A percentile compares a stretch with the other conserved stretches of the same genome.
phyloP scores from a whole-genome alignment of 208 protist genomes.

The Leishmania braziliensis region DNA sequence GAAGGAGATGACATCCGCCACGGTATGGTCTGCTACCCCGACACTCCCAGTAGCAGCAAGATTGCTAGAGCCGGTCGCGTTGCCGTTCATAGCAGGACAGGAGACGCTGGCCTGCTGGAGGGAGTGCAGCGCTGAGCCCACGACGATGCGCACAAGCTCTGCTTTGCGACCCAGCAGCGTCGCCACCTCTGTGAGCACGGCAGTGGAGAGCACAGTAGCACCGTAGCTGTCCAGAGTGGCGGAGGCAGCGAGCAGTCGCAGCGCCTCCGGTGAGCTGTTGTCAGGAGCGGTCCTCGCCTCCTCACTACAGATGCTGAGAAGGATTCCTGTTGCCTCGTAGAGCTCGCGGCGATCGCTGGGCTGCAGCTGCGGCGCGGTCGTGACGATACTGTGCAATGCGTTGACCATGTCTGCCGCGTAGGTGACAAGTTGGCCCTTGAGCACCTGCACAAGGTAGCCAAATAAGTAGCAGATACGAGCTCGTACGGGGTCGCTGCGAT shows the following conservation, averaged over 20 bases:
- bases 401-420: slow-evolving; percentile 66
- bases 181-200: slow-evolving; percentile 18
- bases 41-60: not conserved
- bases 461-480: slow-evolving; percentile 75
- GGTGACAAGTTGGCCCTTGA: slow-evolving; percentile 38
- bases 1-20: slow-evolving; percentile 60
- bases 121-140: slow-evolving; percentile 21
- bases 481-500: slow-evolving; percentile 55
- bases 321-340: slow-evolving; percentile 69
- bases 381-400: slow-evolving; percentile 60
- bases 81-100: not conserved
- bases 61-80: not conserved
- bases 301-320: slow-evolving; percentile 50
- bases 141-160: slow-evolving; percentile 23
- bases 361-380: slow-evolving; percentile 37
- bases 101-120: slow-evolving; percentile 24
- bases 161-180: slow-evolving; percentile 29
- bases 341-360: slow-evolving; percentile 63
- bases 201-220: not conserved
- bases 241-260: slow-evolving; percentile 5
- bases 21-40: slow-evolving; percentile 21
- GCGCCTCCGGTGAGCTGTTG: slow-evolving; percentile 6
- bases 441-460: slow-evolving; percentile 61
- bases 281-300: not conserved
- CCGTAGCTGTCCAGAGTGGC: not conserved